phyloP scores from a whole-genome alignment of 1,284 basidiomycete species.

The Boletus sp. region DNA sequence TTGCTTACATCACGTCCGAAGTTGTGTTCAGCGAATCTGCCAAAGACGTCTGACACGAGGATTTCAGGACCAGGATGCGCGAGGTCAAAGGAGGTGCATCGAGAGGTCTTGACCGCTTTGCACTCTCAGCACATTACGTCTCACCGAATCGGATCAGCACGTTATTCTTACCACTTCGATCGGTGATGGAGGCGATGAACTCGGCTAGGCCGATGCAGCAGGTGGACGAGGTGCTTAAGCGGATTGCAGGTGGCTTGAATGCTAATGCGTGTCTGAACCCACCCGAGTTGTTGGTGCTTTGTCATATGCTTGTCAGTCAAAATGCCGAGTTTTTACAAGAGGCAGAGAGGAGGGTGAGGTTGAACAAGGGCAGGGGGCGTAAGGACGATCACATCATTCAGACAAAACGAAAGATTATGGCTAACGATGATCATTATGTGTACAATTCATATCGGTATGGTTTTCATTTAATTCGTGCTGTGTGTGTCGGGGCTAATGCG shows the following conservation, averaged over 20 bases:
- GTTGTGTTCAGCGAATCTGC: slow-evolving; percentile 96
- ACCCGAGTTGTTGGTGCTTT: slow-evolving; percentile 78
- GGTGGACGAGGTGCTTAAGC: slow-evolving; percentile 87
- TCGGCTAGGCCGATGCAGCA: slow-evolving; percentile 82
- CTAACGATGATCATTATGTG: slow-evolving; percentile 72
- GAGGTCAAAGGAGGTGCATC: slow-evolving; percentile 84
- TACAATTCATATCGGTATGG: slow-evolving; percentile 83
- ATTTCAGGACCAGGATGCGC: slow-evolving; percentile 93
- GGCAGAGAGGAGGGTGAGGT: slow-evolving; percentile 52
- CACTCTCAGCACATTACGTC: slow-evolving; percentile 76
- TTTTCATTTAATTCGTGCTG: slow-evolving; percentile 60
- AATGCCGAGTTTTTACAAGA: slow-evolving; percentile 85
- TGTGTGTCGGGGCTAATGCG: slow-evolving; percentile 32
- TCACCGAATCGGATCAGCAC: slow-evolving; percentile 77
- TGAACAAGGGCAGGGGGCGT: slow-evolving; percentile 39
- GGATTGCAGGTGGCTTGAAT: slow-evolving; percentile 86
- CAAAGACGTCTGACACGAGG: slow-evolving; percentile 87
- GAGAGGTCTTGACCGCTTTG: slow-evolving; percentile 85
- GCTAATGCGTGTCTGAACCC: slow-evolving; percentile 77
- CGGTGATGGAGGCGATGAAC: slow-evolving; percentile 87
- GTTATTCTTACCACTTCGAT: slow-evolving; percentile 80
- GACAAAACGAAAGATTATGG: slow-evolving; percentile 66
- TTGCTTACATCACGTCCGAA: slow-evolving; percentile 85
- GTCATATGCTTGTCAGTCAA: slow-evolving; percentile 89
- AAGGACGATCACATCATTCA: slow-evolving; percentile 77